Evolutionary conservation across 1,284 basidiomycete species (phyloP).

Genomic region (Apiotrichum laibachii): DNA sequence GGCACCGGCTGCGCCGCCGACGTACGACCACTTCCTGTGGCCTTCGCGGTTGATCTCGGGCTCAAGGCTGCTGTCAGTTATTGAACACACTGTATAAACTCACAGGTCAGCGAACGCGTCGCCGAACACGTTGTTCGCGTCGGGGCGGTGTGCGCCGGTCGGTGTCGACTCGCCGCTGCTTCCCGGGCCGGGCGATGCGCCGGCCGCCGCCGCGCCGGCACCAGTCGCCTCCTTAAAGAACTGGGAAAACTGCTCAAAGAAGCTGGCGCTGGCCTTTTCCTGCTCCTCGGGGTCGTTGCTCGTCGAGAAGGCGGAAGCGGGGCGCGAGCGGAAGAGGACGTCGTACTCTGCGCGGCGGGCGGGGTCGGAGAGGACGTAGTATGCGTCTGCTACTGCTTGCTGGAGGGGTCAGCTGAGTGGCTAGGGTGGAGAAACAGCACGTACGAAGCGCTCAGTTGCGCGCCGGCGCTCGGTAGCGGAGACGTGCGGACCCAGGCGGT

Average conservation of each 20-base stretch:
- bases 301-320: constrained; percentile 34
- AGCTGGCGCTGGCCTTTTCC: constrained; percentile 62
- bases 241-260: constrained; percentile 72
- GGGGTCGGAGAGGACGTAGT: constrained; percentile 87
- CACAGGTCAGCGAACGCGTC: constrained; percentile 85
- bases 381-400: constrained; percentile 88
- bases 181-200: constrained; percentile 5
- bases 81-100: constrained; percentile 3
- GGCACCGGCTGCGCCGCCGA: constrained; percentile 63
- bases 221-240: constrained; percentile 59
- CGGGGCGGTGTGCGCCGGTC: constrained; percentile 53
- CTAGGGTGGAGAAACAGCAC: constrained; percentile 38
- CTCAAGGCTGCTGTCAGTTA: constrained; percentile 38
- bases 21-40: constrained; percentile 48
- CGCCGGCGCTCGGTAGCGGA: constrained; percentile 65
- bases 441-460: constrained; percentile 72
- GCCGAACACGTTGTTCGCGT: constrained; percentile 77
- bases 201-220: constrained; percentile 13
- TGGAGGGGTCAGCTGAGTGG: constrained; percentile 6
- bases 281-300: constrained; percentile 55
- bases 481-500: constrained; percentile 70
- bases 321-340: constrained; percentile 57
- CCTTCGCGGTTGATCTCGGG: constrained; percentile 49
- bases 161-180: constrained; percentile 8
- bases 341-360: constrained; percentile 79